Base-by-base conservation (phyloP, 192 early-diverging fungal species). In the Coemansia sp. region DNA sequence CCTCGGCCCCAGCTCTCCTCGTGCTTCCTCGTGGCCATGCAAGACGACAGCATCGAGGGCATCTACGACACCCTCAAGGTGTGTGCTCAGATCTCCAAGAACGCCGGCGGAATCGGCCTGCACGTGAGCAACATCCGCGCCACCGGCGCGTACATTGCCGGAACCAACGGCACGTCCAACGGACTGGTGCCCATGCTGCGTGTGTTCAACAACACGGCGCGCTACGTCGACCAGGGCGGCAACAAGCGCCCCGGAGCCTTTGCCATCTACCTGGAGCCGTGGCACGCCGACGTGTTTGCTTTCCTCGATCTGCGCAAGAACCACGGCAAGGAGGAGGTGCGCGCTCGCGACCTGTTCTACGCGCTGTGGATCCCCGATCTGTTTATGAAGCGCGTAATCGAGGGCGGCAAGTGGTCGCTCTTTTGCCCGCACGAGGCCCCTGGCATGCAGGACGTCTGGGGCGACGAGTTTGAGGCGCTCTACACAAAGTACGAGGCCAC, bases 171-270 rank as follows among this genome's bases (percentile, higher is more conserved):
- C 49, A 80, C 87, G 49, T 97, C 96, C 19, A 97, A 96, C 60
- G 96, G 96, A 5, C 78, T 98, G 28, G 80, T 98, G 23, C 96
- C 96, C 5, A 97, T 98, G 94, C 80, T 98, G 53, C 89, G 94
- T 42, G 96, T 98, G 9, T 98, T 85, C 63, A 97, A 98, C 80
- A 95, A 95, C 77, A 98, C 96, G 4, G 94, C 96, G 10, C 85
- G 96, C 27, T 98, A 96, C 68, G 94, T 98, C n/a, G 93, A 97
- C 78, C 96, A 98, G 77, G 96, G 96, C 46, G 96, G 94, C 27
- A 96, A 96, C 82, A 98, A 97, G 82, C 88, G 94, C 23, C 93
- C 93, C 1, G 94, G 96, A 13, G 92, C 93, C 4, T 97, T 98
- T 83, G 96, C 96, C 48, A 87, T 98, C 61, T 98, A 98, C 78